phyloP scores from a whole-genome alignment of 108 stramenopile species.

The Chaetoceros muelleri region DNA sequence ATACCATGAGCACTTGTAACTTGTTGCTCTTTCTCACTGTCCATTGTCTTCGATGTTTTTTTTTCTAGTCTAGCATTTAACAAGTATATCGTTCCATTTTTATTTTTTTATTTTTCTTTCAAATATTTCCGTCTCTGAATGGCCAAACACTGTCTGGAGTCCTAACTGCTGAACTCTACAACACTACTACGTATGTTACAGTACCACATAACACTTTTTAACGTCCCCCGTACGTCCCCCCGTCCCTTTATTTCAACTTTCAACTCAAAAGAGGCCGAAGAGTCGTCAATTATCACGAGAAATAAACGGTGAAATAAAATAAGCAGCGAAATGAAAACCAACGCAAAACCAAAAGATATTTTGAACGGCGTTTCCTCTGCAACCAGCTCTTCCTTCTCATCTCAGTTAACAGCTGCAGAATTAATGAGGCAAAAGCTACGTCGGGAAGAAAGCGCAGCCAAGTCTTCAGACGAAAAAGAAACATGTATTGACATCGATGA shows the following conservation, averaged over 20 bases:
- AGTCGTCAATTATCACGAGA: neutral
- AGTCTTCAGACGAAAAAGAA: neutral
- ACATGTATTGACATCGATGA: constrained; percentile 74
- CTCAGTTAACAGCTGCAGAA: neutral
- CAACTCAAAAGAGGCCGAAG: neutral
- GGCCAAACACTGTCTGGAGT: too few species aligned
- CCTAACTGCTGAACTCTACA: too few species aligned
- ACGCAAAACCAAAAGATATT: neutral
- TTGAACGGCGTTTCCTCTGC: too few species aligned
- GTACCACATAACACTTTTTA: too few species aligned
- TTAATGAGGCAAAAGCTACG: neutral
- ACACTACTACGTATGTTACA: too few species aligned
- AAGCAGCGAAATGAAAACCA: neutral
- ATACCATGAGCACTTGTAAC: too few species aligned
- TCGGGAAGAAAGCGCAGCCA: neutral
- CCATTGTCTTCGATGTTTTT: too few species aligned
- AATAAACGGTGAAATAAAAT: neutral
- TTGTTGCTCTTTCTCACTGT: too few species aligned
- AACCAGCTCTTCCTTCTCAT: neutral
- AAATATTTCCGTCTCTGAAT: too few species aligned
- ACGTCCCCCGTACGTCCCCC: neutral
- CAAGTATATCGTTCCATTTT: too few species aligned
- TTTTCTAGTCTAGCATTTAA: too few species aligned
- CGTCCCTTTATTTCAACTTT: neutral
- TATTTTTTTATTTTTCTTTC: too few species aligned